These are phyloP conservation scores for Colletotrichum filicis DNA, from an alignment of 2,329 filamentous ascomycete genomes.

Conservation along the genomic window DNA sequence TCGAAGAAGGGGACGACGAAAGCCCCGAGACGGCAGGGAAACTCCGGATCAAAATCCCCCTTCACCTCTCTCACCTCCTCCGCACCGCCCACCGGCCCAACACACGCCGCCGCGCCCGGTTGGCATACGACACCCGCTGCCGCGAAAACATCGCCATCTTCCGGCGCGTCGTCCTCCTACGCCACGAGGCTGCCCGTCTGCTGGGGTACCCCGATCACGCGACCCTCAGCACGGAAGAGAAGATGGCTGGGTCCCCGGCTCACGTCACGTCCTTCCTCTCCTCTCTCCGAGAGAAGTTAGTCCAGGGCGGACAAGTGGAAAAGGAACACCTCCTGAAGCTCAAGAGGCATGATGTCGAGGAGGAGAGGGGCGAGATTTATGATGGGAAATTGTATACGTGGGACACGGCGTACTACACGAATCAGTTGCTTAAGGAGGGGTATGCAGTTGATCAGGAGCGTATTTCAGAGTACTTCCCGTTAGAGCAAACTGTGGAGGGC, in stretches of 20 bases:
- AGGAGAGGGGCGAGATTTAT: conserved; percentile 42
- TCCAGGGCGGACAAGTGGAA: conserved; percentile 59
- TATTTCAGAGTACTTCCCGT: conserved; percentile 67
- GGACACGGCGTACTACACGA: conserved; percentile 66
- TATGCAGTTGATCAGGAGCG: conserved; percentile 64
- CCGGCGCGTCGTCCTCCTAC: conserved; percentile 77
- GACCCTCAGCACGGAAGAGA: conserved; percentile 80
- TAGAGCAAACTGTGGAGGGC: conserved; percentile 60
- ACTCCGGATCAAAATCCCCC: conserved; percentile 82
- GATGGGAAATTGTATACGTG: conserved; percentile 63
- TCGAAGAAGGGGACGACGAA: conserved; percentile 73
- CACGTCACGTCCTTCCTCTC: conserved; percentile 74
- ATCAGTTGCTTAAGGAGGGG: conserved; percentile 62
- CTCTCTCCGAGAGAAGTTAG: conserved; percentile 50
- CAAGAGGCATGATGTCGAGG: conserved; percentile 58
- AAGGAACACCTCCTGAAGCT: conserved; percentile 60
- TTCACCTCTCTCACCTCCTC: conserved; percentile 79
- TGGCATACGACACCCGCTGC: background rate
- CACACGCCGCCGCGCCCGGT: conserved; percentile 54
- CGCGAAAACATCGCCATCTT: conserved; percentile 71
- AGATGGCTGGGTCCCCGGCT: conserved; percentile 84
- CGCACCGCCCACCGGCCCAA: conserved; percentile 79
- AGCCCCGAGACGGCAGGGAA: conserved; percentile 66
- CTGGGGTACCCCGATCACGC: conserved; percentile 84
- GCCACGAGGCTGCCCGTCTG: conserved; percentile 81